Base-by-base conservation (phyloP, 2,329 filamentous ascomycete species). In the Neofusicoccum umdonicola region DNA sequence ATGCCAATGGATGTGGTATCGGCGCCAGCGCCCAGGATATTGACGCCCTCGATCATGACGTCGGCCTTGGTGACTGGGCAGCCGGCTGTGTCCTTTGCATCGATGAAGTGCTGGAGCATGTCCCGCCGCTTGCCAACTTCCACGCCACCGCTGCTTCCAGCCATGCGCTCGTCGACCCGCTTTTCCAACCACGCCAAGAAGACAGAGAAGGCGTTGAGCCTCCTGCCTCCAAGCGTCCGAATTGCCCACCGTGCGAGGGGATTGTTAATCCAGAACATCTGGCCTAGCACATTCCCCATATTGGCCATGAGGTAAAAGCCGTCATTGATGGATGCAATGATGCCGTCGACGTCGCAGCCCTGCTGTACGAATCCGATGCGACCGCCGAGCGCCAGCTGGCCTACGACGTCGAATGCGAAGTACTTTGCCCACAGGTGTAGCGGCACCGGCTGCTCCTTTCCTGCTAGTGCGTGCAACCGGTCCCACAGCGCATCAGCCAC, bases 1-100 rank as follows among this genome's bases (percentile, higher is more conserved):
- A 86, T 74, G 2, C 77, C 80, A 48, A 84, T 82, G 1, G 81
- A 77, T 0, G 83, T 86, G 0, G 84, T 85, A 66, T 78, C 78
- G 1, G 70, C 74, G 2, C 76, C 79, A 1, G 77, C 78, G n/a
- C 65, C 71, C 42, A 72, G 72, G 0, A 69, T 69, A 2, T 61
- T 64, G 12, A 19, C 52, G 6, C 4, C 15, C 37, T 57, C 52
- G 37, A 27, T 17, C 4, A 57, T 11, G 0, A 57, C 52, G 5
- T 1, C 13, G 17, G 11, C 4, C 34, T 42, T 37, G 17, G 12
- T 9, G 0, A 12, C 37, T 0, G 52, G 37, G 19, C 4, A n/a
- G 2, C 52, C 52, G 19, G 27, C 22, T n/a, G 37, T 0, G 1
- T 9, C 1, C 13, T 57, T 42, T 22, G 34, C 42, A 3, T 37